These are phyloP conservation scores for Protomyces lactucae-debilis DNA, from an alignment of 1,139 yeast species.

Conservation along the genomic window DNA sequence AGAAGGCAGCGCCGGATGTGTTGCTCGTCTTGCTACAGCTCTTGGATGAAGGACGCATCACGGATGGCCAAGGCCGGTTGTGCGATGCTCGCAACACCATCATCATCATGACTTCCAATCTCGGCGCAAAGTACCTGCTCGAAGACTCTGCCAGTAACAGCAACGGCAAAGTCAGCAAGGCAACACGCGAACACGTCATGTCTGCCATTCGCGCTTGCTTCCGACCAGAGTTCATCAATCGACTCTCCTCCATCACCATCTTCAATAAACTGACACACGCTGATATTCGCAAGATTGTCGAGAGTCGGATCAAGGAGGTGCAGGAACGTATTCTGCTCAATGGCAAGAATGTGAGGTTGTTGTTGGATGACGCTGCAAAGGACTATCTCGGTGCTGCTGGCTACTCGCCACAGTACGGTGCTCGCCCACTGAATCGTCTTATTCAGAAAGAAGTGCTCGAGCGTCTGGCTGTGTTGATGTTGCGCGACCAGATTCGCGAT, in stretches of 20 bases:
- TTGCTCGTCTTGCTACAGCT: constrained; percentile 84
- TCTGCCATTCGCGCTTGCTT: constrained; percentile 80
- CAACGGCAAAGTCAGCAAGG: constrained; percentile 50
- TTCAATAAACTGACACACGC: constrained; percentile 88
- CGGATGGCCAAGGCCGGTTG: constrained; percentile 88
- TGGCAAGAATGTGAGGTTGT: constrained; percentile 69
- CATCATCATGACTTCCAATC: constrained; percentile 92
- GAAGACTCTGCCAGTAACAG: constrained; percentile 53
- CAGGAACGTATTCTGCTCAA: constrained; percentile 77
- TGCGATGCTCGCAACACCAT: constrained; percentile 90
- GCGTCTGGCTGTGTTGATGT: constrained; percentile 76
- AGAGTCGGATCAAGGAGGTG: constrained; percentile 74
- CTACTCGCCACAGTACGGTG: constrained; percentile 90
- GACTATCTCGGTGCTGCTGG: constrained; percentile 80
- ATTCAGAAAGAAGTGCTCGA: constrained; percentile 85
- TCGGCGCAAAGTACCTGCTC: constrained; percentile 88
- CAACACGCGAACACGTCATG: constrained; percentile 75
- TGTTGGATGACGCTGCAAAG: constrained; percentile 66
- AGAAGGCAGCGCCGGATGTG: constrained; percentile 98
- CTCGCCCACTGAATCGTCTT: constrained; percentile 92
- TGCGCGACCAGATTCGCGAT: constrained; percentile 81
- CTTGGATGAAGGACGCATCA: constrained; percentile 93
- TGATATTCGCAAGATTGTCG: constrained; percentile 88
- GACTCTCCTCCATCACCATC: constrained; percentile 86
- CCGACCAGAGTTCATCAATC: constrained; percentile 95